A percentile compares a stretch with the other conserved stretches of the same genome.
Evolutionary conservation across 768 basidiomycete species (phyloP).

Genomic region (Suillus placidus): DNA sequence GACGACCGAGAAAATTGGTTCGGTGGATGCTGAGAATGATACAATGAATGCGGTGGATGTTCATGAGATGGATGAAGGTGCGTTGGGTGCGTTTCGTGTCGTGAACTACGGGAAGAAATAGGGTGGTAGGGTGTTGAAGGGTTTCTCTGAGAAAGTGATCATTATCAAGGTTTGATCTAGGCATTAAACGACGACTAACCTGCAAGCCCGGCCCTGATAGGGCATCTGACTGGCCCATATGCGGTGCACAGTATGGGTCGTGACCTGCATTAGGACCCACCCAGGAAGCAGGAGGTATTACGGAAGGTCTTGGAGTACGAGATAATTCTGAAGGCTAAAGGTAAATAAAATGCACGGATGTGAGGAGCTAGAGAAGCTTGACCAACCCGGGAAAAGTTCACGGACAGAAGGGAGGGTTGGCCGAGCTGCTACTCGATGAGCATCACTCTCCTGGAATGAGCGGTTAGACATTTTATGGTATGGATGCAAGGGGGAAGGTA

Average conservation of each 20-base stretch:
- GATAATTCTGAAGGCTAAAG: conserved; percentile 42
- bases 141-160: conserved; percentile 22
- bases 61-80: conserved; percentile 20
- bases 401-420: conserved; percentile 74
- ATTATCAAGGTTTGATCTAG: conserved; percentile 12
- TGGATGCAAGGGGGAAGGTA: conserved; percentile 21
- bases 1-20: conserved; percentile 23
- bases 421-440: conserved; percentile 36
- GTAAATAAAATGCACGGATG: conserved; percentile 2
- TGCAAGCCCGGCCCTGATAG: conserved; percentile 35
- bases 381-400: conserved; percentile 63
- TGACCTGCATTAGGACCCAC: conserved; percentile 42
- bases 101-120: conserved; percentile 24
- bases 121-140: conserved; percentile 24
- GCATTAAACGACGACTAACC: conserved; percentile 18
- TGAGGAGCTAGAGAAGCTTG: conserved; percentile 1
- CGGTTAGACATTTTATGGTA: conserved; percentile 35
- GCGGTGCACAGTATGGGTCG: conserved; percentile 25
- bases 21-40: conserved; percentile 23
- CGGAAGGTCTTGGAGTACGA: conserved; percentile 39
- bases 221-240: conserved; percentile 27
- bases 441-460: conserved; percentile 28
- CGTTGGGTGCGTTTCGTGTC: conserved; percentile 28
- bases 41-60: conserved; percentile 24
- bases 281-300: conserved; percentile 45